These are phyloP conservation scores for Psilocybe azurescens DNA, from an alignment of 768 basidiomycete species.

Conservation along the genomic window DNA sequence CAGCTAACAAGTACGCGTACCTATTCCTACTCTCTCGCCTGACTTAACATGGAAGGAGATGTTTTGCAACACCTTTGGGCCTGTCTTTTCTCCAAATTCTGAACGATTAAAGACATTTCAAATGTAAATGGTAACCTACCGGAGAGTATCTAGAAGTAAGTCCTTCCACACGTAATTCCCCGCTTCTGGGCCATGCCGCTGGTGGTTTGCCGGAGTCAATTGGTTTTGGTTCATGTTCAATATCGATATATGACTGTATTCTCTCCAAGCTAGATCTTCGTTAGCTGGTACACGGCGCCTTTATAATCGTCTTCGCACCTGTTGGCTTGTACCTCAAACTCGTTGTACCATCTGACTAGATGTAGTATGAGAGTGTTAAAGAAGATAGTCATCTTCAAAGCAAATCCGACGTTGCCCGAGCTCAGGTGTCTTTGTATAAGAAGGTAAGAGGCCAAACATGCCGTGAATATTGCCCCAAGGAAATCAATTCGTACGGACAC, in stretches of 20 bases:
- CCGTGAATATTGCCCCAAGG: slow-evolving; percentile 60
- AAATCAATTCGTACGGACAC: slow-evolving; percentile 58
- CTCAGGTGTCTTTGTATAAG: slow-evolving; percentile 40
- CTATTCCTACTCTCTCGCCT: slow-evolving; percentile 62
- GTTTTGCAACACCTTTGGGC: slow-evolving; percentile 61
- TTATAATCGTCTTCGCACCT: slow-evolving; percentile 33
- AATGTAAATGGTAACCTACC: slow-evolving; percentile 8
- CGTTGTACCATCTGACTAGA: slow-evolving; percentile 49
- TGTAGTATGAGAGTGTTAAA: slow-evolving; percentile 65
- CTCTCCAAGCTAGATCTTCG: slow-evolving; percentile 54
- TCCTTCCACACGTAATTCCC: slow-evolving; percentile 57
- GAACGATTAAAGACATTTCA: not conserved
- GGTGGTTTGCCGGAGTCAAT: slow-evolving; percentile 54
- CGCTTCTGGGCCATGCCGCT: slow-evolving; percentile 70
- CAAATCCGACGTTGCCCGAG: slow-evolving; percentile 55
- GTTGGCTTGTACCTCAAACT: slow-evolving; percentile 51
- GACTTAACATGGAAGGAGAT: slow-evolving; percentile 57
- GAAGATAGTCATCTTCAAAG: slow-evolving; percentile 61
- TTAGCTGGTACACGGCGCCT: not conserved
- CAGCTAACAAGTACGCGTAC: slow-evolving; percentile 21
- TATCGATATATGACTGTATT: slow-evolving; percentile 65
- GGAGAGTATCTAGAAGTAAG: slow-evolving; percentile 61
- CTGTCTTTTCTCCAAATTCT: slow-evolving; percentile 28
- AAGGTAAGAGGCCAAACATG: slow-evolving; percentile 60
- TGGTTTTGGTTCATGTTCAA: slow-evolving; percentile 60